Conservation (phyloP, 768 basidiomycete species). For the Lactarius quietus region DNA sequence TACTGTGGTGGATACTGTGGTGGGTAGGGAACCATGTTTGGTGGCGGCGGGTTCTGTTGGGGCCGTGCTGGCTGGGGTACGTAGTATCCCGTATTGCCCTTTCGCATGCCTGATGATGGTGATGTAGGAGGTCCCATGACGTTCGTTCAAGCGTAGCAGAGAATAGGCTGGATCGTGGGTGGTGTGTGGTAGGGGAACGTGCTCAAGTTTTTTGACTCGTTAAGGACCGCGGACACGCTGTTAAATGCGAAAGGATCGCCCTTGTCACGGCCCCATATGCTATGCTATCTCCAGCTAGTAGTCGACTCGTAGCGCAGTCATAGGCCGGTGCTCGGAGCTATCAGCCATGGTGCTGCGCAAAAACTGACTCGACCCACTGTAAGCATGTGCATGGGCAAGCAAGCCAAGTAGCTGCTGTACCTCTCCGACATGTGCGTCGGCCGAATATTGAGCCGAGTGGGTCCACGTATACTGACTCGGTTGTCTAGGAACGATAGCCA, state of each 20-base stretch:
- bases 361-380: conserved; percentile 14
- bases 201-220: conserved; percentile 1
- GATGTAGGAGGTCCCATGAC: conserved; percentile 17
- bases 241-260: neutral
- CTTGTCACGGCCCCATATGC: neutral
- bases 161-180: neutral
- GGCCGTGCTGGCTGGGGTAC: neutral
- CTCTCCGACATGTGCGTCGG: no score
- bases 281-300: neutral
- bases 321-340: neutral
- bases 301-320: neutral
- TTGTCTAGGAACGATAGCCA: neutral
- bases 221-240: neutral
- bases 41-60: neutral
- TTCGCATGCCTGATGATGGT: conserved; percentile 15
- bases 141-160: neutral
- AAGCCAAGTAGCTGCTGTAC: neutral
- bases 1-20: neutral
- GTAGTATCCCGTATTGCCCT: conserved; percentile 7
- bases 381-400: neutral
- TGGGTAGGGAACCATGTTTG: neutral
- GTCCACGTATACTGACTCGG: neutral
- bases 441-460: no score
- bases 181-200: neutral
- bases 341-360: neutral